phyloP scores from a whole-genome alignment of 2,329 filamentous ascomycete genomes.

The Elsinoe perseae region DNA sequence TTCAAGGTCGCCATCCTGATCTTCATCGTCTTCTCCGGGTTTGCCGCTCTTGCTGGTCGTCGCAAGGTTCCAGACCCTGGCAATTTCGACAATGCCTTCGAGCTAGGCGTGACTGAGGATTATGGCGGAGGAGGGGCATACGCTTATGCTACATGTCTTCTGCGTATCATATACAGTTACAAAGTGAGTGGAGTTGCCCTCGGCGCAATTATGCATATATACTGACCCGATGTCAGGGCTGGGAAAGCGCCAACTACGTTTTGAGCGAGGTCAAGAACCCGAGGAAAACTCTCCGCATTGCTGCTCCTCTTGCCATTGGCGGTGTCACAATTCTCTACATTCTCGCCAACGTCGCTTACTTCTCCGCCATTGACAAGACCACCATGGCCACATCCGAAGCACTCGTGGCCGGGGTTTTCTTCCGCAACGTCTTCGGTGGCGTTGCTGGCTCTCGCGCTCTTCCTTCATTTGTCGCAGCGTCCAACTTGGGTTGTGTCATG shows the following conservation, averaged over 20 bases:
- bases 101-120: not conserved
- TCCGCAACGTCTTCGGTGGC: slow-evolving; percentile 47
- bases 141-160: slow-evolving; percentile 60
- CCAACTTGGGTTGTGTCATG: slow-evolving; percentile 60
- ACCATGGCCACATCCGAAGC: slow-evolving; percentile 48
- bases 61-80: slow-evolving; percentile 53
- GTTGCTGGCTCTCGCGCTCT: slow-evolving; percentile 48
- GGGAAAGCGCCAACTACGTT: slow-evolving; percentile 61
- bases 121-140: slow-evolving; percentile 53
- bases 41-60: slow-evolving; percentile 53
- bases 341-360: slow-evolving; percentile 49
- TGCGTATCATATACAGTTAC: slow-evolving; percentile 65
- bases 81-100: slow-evolving; percentile 58
- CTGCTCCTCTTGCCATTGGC: slow-evolving; percentile 51
- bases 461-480: slow-evolving; percentile 59
- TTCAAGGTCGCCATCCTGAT: slow-evolving; percentile 60
- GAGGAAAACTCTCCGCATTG: slow-evolving; percentile 54
- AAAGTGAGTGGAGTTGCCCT: slow-evolving; percentile 29
- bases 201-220: not conserved
- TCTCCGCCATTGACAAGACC: slow-evolving; percentile 52
- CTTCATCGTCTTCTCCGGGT: slow-evolving; percentile 57
- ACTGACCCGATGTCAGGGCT: slow-evolving; percentile 35
- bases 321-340: slow-evolving; percentile 52
- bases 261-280: slow-evolving; percentile 58
- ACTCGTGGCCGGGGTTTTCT: slow-evolving; percentile 51